phyloP scores from a whole-genome alignment of 2,329 filamentous ascomycete species.

The Emmonsiellopsis sp. region DNA sequence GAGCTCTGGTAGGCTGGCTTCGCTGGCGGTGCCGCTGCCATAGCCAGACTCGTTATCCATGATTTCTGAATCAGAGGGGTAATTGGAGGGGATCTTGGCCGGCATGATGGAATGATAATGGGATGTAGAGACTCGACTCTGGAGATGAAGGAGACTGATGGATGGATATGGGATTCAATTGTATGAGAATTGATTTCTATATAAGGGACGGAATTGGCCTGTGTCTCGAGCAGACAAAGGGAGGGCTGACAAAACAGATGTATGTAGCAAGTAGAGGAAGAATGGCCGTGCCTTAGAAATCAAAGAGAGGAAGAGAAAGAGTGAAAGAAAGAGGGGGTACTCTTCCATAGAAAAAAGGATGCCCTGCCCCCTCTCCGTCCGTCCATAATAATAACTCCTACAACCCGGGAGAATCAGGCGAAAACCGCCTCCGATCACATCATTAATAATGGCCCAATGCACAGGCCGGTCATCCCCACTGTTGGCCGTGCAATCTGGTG shows the following conservation, averaged over 20 bases:
- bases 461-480: neutral
- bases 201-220: neutral
- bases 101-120: slow-evolving; percentile 23
- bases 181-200: neutral
- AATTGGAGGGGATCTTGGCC: slow-evolving; percentile 28
- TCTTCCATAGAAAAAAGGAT: slow-evolving; percentile 21
- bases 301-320: slow-evolving; percentile 17
- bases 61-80: slow-evolving; percentile 27
- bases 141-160: too few relatives aligned
- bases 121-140: neutral
- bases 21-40: slow-evolving; percentile 58
- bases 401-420: neutral
- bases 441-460: neutral
- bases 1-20: slow-evolving; percentile 60
- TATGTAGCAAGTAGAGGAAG: neutral
- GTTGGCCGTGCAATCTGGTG: neutral
- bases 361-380: slow-evolving; percentile 10
- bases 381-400: neutral
- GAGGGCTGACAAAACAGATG: neutral
- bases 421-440: neutral
- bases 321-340: slow-evolving; percentile 17
- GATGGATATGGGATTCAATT: neutral
- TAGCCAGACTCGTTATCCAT: slow-evolving; percentile 70
- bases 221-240: slow-evolving; percentile 1
- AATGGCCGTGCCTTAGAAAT: neutral